Evolutionary conservation across 2,329 filamentous ascomycete genomes (phyloP), one percentile per base, ranked within the genome.

Genomic region (Mycosphaerella arachidis): DNA sequence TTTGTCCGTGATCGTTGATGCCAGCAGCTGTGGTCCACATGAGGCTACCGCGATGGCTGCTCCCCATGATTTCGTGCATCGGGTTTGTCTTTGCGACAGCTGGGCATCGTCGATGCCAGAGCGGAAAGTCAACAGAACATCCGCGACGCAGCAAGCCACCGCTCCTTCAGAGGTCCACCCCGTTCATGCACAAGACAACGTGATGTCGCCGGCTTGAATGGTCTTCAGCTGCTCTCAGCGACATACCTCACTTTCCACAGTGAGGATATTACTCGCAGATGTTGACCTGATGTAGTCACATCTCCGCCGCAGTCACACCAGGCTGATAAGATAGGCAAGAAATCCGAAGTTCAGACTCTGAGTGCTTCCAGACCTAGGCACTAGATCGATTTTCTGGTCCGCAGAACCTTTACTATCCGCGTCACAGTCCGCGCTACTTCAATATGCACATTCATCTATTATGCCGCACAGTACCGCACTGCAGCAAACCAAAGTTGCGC

Each of bases 51-150:
- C 43, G 40, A 55, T 24, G 53, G 56, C 59, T 65, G 60, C 56
- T 61, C 60, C 55, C 59, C 60, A 58, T 63, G 61, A 63, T 63
- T 61, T 55, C 57, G 60, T 61, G 63, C 58, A 65, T 61, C 37
- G 48, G 31, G 37, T 43, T 7, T 35, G 30, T 52, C 50, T n/a
- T 30, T 52, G 16, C 48, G 56, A 58, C 51, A 55, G 55, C 56
- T 61, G 50, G 56, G 55, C 63, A 65, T 65, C 63, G 58, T 61
- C 63, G 63, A 63, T 27, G 27, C 48, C 12, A 24, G 48, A 50
- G 12, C 45, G 55, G 55, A 18, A 52, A 52, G 33, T 27, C 37
- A 24, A 31, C n/a, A 12, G 50, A 53, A 50, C 54, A 60, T 56
- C 46, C 16, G 8, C 16, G 29, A 50, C 12, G 46, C 29, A 45